Base-by-base conservation (phyloP, 2,329 filamentous ascomycete species). In the Alternaria gaisen region DNA sequence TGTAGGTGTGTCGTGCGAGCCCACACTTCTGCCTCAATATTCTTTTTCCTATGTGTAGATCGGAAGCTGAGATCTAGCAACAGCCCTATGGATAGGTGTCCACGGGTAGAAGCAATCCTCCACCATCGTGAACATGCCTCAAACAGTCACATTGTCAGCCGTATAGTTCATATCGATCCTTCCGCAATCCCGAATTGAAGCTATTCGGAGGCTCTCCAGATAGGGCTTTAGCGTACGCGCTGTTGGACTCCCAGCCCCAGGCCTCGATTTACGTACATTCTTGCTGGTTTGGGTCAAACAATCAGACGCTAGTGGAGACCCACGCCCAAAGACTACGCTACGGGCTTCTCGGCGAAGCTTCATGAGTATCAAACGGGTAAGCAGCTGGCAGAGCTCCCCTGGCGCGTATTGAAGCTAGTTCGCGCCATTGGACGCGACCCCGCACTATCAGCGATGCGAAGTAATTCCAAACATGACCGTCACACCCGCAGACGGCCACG, bases 401-500 rank as follows among this genome's bases (percentile, higher is more conserved):
- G 64, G 67, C 68, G 68, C 66, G 58, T 68, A 65, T 41, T 63
- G 38, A 46, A 55, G 57, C 65, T 66, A 51, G 63, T 63, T 60
- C 55, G 70, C 63, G 67, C 67, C 56, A 78, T 77, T 77, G 72
- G 76, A 70, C 68, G 62, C 56, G 61, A 77, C 74, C 76, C 76
- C 76, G 75, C 75, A 76, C 72, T 67, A 61, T 66, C 61, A 56
- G 63, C 69, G 61, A 63, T 69, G 66, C 66, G 67, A 69, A 70
- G 66, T 63, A 68, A 69, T 74, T 69, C 74, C 74, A 72, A 72
- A 77, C 69, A 70, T 56, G 69, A 72, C 65, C 56, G 67, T 68
- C 64, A 69, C 71, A 67, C 66, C 73, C 70, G 66, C 67, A 64
- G 48, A 52, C 61, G 66, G 64, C 38, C 26, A 64, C 46, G 46